Evolutionary conservation across 2,329 filamentous ascomycete species (phyloP), one percentile per base, ranked within the genome.

Genomic region (Golovinomyces cichoracearum): DNA sequence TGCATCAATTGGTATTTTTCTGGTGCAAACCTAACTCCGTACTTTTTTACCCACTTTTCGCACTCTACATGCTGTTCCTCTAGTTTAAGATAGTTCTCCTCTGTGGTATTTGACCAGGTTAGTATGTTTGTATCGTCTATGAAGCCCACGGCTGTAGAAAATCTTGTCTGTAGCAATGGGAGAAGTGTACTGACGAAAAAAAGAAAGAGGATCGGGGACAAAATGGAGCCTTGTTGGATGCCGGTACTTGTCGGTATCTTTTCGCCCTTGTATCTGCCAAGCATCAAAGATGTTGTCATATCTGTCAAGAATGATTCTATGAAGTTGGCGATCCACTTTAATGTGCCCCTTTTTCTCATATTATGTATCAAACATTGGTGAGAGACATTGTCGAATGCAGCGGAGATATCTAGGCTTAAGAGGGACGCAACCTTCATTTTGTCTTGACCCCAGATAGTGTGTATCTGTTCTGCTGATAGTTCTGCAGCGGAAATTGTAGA

Each of bases 381-480:
- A 10, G 50, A 54, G 21, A 55, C 50, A 22, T 54, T 54, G 45
- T 55, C 48, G 38, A 54, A 55, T 13, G 51, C 52, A 41, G 51
- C 49, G 5, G 50, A 53, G 3, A 55, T 49, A 27, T 55, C 53
- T 5, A 55, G 50, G 10, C 51, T 38, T 12, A 55, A 44, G 19
- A 54, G 33, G 21, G 19, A 45, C 12, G 53, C 53, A 5, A 52
- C 35, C 19, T 38, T 38, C 15, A n/a, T 38, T 38, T 38, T 38
- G 19, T 38, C 35, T 5, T 38, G 35, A 17, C 7, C 35, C 35
- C 35, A 38, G 35, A 38, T 38, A 5, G 35, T 38, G 35, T 38
- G 35, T 38, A 38, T 38, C 35, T 38, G 35, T 38, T 38, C 35
- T 38, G 35, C 19, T 38, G 19, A 17, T n/a, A 7, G 40, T 21